Base-by-base conservation (phyloP, 345 rosid species). In the Viola odorata region DNA sequence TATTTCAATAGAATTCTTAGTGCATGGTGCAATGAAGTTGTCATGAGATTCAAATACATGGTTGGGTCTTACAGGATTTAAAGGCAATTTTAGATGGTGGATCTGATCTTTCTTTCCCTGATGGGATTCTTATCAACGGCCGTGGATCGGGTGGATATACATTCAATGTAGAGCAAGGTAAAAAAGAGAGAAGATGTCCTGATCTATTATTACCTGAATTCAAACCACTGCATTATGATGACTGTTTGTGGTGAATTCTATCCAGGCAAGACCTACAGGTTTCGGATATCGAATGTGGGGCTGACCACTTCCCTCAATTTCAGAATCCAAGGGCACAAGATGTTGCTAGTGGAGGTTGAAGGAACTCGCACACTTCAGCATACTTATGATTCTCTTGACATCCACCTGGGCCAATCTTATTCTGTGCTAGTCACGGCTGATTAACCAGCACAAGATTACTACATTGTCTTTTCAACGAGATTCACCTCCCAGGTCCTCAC, bases 271-370 rank as follows among this genome's bases (percentile, higher is more conserved):
- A 82, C 92, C 15, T 87, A 90, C 62, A 78, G 97, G 74, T 76
- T 87, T n/a, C 80, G 97, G 53, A 87, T 90, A 65, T 84, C 91
- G 39, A 90, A 90, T 53, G 97, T 90, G 0, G 97, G 97, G 32
- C 80, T 87, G 36, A 78, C 82, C 47, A 75, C 78, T 54, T 39
- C 90, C 3, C 69, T 90, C 12, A 87, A 81, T 57, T 83, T 90
- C 57, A 77, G 82, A 3, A 78, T 90, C 47, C 75, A 74, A 45
- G 86, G 81, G 41, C 97, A 90, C 75, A 66, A 40, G 40, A 67
- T 90, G 88, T 79, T 73, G 73, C 79, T 90, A 45, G 88, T 87
- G 1, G 97, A 90, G 73, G 95, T 85, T 1, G 95, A 90, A 55
- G 97, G 97, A 41, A 87, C 90, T 8, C 88, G 87, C 67, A 87